Evolutionary conservation across 2,329 filamentous ascomycete genomes (phyloP).

Genomic region (Dothistroma pini): DNA sequence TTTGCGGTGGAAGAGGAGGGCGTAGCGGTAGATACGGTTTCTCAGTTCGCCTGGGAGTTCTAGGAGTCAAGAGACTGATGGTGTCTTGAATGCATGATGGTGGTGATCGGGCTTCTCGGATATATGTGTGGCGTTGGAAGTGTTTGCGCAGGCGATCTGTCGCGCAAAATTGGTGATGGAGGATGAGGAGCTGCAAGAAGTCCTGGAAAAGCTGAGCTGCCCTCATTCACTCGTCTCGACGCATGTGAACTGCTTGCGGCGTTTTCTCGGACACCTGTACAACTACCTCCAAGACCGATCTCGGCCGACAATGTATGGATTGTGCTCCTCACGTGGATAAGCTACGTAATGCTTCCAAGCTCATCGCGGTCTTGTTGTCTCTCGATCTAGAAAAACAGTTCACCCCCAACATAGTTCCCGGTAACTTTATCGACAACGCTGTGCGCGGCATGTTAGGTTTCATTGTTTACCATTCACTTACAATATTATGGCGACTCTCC

Average conservation of each 20-base stretch:
- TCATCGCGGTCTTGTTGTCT: background rate
- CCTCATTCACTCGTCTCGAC: background rate
- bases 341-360: background rate
- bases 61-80: background rate
- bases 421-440: background rate
- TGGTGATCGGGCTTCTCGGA: background rate
- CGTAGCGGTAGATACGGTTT: background rate
- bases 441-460: background rate
- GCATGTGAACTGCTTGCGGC: background rate
- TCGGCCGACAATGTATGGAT: background rate
- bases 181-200: too few relatives aligned
- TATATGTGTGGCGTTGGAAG: background rate
- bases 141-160: too few relatives aligned
- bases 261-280: background rate
- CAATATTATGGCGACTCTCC: slow-evolving; percentile 46
- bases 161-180: too few relatives aligned
- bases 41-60: background rate
- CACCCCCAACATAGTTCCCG: too few relatives aligned
- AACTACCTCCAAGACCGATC: background rate
- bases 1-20: background rate
- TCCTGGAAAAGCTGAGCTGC: background rate
- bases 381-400: too few relatives aligned
- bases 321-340: background rate
- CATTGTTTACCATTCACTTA: background rate
- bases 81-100: background rate